Conservation (phyloP, 371 early-diverging fungal genomes). For the Rhizopus microsporus region DNA sequence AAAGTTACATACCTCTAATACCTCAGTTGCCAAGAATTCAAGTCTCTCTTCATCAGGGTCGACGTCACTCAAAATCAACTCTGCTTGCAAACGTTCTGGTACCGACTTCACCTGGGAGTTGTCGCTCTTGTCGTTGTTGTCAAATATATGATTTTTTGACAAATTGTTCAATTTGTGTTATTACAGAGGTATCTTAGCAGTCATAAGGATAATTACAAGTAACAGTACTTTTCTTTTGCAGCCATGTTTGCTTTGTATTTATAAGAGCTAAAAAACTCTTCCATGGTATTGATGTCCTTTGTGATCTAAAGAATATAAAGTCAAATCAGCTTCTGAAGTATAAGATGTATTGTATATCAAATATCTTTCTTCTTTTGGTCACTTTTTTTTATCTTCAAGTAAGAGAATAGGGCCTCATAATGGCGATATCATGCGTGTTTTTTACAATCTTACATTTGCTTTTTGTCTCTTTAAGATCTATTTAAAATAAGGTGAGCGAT, state of each 20-base stretch:
- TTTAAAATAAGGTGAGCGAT: background rate
- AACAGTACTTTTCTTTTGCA: no score
- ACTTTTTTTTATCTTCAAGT: slow-evolving; percentile 1
- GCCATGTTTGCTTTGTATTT: background rate
- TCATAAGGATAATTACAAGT: no score
- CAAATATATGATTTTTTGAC: no score
- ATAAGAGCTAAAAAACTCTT: background rate
- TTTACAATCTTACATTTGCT: background rate
- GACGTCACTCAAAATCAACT: no score
- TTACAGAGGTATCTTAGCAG: no score
- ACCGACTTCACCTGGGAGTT: no score
- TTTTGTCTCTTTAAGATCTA: background rate
- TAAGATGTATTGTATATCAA: background rate
- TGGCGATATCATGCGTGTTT: background rate
- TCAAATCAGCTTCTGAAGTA: background rate
- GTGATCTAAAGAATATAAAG: background rate
- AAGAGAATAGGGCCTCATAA: background rate
- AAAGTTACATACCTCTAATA: no score
- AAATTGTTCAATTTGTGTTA: no score
- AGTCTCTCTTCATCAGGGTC: no score
- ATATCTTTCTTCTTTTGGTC: background rate
- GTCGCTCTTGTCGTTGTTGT: no score
- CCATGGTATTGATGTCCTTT: background rate
- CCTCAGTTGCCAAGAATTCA: no score
- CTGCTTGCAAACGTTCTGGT: no score